Evolutionary conservation across 2,329 filamentous ascomycete genomes (phyloP), one percentile per base, ranked within the genome.

Genomic region (Incumbomyces lentus): DNA sequence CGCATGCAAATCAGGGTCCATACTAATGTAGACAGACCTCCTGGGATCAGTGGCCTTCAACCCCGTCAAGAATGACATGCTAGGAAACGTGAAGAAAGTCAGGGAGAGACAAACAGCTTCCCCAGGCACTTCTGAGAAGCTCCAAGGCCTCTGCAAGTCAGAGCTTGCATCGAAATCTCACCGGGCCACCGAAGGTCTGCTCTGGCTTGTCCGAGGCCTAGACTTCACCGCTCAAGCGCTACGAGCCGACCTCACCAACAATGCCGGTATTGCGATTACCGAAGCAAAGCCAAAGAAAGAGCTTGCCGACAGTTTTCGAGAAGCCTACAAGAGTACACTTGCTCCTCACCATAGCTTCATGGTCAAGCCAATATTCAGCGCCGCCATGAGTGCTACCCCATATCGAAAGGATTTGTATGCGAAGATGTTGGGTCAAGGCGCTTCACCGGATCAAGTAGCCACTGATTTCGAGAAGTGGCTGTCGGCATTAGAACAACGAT

Each of bases 61-160:
- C 46, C 84, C 86, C 19, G 90, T 96, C 63, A 95, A 95, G 77
- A 84, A 70, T 57, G 92, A 98, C 68, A 85, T 98, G 72, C 66
- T 79, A 40, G 86, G 86, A 64, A 98, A 98, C 70, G 78, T 96
- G 70, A 89, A 88, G 87, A 96, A 98, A 84, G 75, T 96, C 66
- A 81, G 86, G 54, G 81, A 89, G 44, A 81, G 89, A 57, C 83
- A 90, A 64, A 74, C 82, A 46, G 86, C 82, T 48, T 79, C 85
- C 48, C 87, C 89, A 26, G 72, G 73, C 45, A 82, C 89, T 54
- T 93, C 86, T n/a, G 73, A 77, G 59, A 94, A 81, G 47, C 73
- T 98, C 48, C 92, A 98, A 70, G 78, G 82, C 39, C 84, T 96
- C 40, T 83, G 85, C 58, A 66, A 80, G 55, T 92, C 89, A 64